Evolutionary conservation across 176 grass and related monocot species (phyloP), one percentile per base, ranked within the genome.

Genomic region (Cenchrus americanus): DNA sequence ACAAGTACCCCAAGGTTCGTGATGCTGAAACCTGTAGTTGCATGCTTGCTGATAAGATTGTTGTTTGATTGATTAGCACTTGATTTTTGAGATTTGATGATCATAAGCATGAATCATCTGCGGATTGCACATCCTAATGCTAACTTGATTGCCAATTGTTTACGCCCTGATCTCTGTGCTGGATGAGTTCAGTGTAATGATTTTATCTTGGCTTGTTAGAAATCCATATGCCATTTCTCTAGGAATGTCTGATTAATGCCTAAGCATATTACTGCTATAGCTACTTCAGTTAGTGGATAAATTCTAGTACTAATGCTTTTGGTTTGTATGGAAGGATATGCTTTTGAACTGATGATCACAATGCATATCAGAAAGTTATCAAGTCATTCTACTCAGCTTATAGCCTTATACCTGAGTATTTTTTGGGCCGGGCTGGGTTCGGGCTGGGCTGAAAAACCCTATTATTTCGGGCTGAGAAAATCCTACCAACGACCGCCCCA

Each of bases 1-100:
- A 98, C 85, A 90, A 94, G 23, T 92, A 95, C 80, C 89, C 93
- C 10, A 98, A 98, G 91, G 96, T 95, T 71, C 19, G 66, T 67
- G 14, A 49, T 68, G 47, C 23, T 10, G 59, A 71, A 78, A 52
- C 44, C 48, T 63, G 5, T 41, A 14, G 46, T 67, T 51, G 47
- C 50, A 26, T 58, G 5, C 7, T 18, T 69, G 48, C 22, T 82
- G 48, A 62, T 81, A 6, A 14, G 11, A 12, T 59, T 85, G 15
- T 55, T 64, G 17, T 32, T 69, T 78, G 26, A 53, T 62, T 74
- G 12, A 23, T 75, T 76, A 22, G 22, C 15, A 40, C 21, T 17
- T 7, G 8, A 3, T 2, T 23, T 23, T 6, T 80, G 54, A 10
- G 72, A 44, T 5, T 66, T 42, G 21, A 22, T 52, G 58, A 37